Percentiles rank a stretch among this genome's conserved stretches.
phyloP scores from a whole-genome alignment of 441 rosid species.

The Euphorbia celastroides region DNA sequence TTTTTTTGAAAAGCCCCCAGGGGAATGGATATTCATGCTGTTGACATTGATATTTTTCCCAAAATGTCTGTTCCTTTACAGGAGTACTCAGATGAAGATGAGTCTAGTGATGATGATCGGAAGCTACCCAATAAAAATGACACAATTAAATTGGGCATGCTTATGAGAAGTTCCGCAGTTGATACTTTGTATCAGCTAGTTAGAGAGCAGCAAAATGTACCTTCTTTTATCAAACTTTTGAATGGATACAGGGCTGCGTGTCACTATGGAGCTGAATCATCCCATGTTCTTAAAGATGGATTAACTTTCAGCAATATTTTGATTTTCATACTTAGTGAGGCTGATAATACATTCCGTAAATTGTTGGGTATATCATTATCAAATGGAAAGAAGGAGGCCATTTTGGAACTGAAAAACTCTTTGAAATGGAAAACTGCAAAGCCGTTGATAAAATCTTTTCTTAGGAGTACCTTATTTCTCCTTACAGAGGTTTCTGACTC shows the following conservation, averaged over 20 bases:
- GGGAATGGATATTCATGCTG: not conserved
- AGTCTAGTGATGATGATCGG: conserved; percentile 32
- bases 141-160: conserved; percentile 22
- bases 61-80: conserved; percentile 19
- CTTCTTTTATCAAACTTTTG: conserved; percentile 52
- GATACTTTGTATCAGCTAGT: conserved; percentile 42
- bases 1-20: no score
- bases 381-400: conserved; percentile 45
- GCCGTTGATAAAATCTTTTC: conserved; percentile 68
- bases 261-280: conserved; percentile 57
- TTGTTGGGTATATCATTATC: conserved; percentile 59
- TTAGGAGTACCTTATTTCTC: conserved; percentile 68
- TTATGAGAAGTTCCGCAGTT: conserved; percentile 41
- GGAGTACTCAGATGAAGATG: conserved; percentile 48
- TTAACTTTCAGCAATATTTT: conserved; percentile 48
- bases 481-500: conserved; percentile 63
- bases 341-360: conserved; percentile 51
- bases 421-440: conserved; percentile 63
- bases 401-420: conserved; percentile 59
- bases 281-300: conserved; percentile 33
- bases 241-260: conserved; percentile 86
- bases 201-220: conserved; percentile 41
- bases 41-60: conserved; percentile 4
- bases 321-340: conserved; percentile 57
- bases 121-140: conserved; percentile 29